phyloP scores from a whole-genome alignment of 1,284 basidiomycete species.

The Marasmius oreades region DNA sequence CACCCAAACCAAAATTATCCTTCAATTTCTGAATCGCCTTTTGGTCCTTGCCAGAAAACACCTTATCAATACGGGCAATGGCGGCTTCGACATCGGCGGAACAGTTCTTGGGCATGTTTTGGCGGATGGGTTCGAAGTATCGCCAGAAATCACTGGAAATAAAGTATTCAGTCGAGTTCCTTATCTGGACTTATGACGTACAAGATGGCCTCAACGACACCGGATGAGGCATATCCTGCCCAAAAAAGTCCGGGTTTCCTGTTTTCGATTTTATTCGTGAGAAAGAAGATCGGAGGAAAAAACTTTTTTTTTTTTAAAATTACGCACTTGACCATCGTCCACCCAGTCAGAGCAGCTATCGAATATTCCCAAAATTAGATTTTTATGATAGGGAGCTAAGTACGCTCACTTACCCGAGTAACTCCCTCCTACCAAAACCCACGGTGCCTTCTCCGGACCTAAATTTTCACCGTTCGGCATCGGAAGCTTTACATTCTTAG shows the following conservation, averaged over 20 bases:
- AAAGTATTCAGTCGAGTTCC: neutral
- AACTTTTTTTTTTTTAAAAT: no score
- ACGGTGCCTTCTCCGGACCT: conserved; percentile 55
- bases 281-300: no score
- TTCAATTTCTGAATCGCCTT: conserved; percentile 50
- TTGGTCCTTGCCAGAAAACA: conserved; percentile 42
- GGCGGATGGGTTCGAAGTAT: conserved; percentile 68
- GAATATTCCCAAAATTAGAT: no score
- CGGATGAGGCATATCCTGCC: conserved; percentile 70
- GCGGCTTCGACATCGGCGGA: conserved; percentile 68
- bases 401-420: conserved; percentile 28
- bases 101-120: conserved; percentile 71
- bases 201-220: conserved; percentile 66
- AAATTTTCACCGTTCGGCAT: conserved; percentile 60
- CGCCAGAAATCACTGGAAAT: conserved; percentile 55
- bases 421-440: conserved; percentile 36
- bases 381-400: no score
- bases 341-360: conserved; percentile 65
- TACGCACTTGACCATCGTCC: conserved; percentile 71
- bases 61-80: conserved; percentile 55
- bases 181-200: conserved; percentile 25
- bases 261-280: no score
- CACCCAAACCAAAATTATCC: conserved; percentile 53
- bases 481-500: conserved; percentile 60
- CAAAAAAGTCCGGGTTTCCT: conserved; percentile 66